Percentiles rank a stretch among this genome's conserved stretches.
Conservation (phyloP, 23 red algal genomes). For the Gracilaria gracilis region DNA sequence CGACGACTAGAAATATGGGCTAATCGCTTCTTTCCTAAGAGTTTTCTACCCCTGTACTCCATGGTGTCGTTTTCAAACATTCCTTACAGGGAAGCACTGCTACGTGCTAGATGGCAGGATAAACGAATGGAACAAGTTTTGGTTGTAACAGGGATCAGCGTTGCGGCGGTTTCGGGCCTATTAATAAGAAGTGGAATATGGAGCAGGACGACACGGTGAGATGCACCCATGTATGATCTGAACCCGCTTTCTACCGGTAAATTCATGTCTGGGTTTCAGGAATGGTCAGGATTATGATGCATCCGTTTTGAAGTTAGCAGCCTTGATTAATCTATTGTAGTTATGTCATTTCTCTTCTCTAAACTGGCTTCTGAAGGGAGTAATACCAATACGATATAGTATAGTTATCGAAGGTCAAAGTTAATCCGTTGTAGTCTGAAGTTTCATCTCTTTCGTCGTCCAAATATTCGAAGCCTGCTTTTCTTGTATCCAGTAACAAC, state of each 20-base stretch:
- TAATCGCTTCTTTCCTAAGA: slow-evolving; percentile 69
- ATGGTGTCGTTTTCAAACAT: slow-evolving; percentile 96
- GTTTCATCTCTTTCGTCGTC: slow-evolving; percentile 47
- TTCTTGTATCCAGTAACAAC: slow-evolving; percentile 71
- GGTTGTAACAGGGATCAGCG: neutral
- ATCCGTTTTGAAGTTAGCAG: too few relatives aligned
- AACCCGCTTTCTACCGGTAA: neutral
- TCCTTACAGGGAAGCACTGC: slow-evolving; percentile 80
- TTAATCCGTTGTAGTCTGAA: neutral
- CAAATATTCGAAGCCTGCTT: slow-evolving; percentile 50
- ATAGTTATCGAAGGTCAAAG: neutral
- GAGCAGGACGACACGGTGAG: neutral
- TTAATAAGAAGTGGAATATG: neutral
- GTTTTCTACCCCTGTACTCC: slow-evolving; percentile 87
- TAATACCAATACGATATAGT: neutral
- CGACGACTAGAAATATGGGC: slow-evolving; percentile 66
- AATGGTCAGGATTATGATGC: neutral
- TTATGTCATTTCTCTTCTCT: neutral
- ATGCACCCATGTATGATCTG: neutral
- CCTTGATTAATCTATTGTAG: too few relatives aligned
- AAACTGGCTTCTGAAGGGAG: too few relatives aligned
- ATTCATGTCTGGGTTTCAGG: neutral
- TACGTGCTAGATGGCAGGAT: slow-evolving; percentile 65
- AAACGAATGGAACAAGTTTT: slow-evolving; percentile 2
- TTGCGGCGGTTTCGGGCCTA: neutral